A percentile compares a stretch with the other conserved stretches of the same genome.
Evolutionary conservation across 352 stramenopile genomes (phyloP).

Genomic region (Phytophthora vignae): DNA sequence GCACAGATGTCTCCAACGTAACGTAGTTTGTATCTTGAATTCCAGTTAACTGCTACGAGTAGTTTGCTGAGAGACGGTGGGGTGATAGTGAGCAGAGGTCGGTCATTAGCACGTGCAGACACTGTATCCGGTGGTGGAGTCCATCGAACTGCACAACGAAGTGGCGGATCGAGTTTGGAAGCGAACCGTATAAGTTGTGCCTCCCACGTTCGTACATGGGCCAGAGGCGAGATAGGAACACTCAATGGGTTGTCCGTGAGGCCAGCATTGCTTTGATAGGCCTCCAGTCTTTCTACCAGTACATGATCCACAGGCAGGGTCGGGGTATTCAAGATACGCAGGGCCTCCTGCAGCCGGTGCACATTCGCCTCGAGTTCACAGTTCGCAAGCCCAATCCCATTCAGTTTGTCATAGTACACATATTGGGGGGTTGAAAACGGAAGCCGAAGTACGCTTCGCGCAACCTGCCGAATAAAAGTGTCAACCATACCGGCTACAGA

Average conservation of each 20-base stretch:
- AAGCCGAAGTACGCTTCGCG: not conserved
- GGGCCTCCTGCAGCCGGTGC: not conserved
- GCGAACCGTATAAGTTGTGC: not conserved
- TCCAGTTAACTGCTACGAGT: not conserved
- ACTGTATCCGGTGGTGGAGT: not conserved
- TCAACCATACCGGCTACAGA: not conserved
- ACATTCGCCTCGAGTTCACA: not conserved
- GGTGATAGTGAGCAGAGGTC: not conserved
- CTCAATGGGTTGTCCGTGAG: not conserved
- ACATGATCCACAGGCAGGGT: not conserved
- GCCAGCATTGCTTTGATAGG: not conserved
- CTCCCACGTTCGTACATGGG: not conserved
- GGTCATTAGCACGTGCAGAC: not conserved
- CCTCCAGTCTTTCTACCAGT: not conserved
- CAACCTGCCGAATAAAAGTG: not conserved
- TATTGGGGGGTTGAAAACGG: not conserved
- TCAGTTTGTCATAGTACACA: not conserved
- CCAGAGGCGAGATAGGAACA: not conserved
- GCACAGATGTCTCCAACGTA: not conserved
- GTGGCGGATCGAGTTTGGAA: not conserved
- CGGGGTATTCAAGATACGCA: not conserved
- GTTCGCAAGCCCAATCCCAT: not conserved
- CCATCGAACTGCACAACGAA: not conserved
- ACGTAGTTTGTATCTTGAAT: not conserved
- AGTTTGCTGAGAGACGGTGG: not conserved